Base-by-base conservation (phyloP, 1,284 basidiomycete species). In the Ganoderma leucocontextum region DNA sequence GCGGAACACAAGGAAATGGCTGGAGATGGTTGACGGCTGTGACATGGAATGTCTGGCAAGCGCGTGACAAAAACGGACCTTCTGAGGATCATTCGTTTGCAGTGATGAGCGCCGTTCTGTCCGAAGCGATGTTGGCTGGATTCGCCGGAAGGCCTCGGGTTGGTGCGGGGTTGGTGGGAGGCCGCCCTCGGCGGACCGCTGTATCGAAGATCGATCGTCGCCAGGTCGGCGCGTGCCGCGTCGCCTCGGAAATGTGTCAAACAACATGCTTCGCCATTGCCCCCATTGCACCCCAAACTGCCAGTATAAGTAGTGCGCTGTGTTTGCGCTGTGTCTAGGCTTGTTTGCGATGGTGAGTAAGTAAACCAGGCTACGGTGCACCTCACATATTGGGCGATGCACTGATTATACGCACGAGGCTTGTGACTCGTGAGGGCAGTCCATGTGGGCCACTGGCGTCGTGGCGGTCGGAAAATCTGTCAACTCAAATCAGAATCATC, bases 341-440 rank as follows among this genome's bases (percentile, higher is more conserved):
- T 53, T 33, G 52, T 53, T 53, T 17, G 25, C 52, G 25, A 53
- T 33, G 52, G 15, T 12, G 25, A 13, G 44, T 47, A 13, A n/a
- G 42, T 47, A 47, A 7, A 47, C 19, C 39, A 47, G 17, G 52
- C 52, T 53, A n/a, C n/a, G n/a, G 15, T 53, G 52, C 15, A 33
- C 29, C n/a, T 53, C 29, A 33, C 22, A 53, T 53, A 15, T 17
- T 29, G 13, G 52, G 41, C 47, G 60, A 57, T 68, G 59, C 60
- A 44, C 55, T 60, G 47, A 22, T 55, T 36, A 9, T 17, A n/a
- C 9, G 22, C 53, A 13, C 35, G 22, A 22, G 41, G 47, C 59
- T 47, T 22, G 44, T 22, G 64, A 22, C 29, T 58, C 39, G 29
- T 17, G 64, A 22, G 19, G 36, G 29, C 62, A 35, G 25, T 57